These are phyloP conservation scores for Geosmithia putterillii DNA, from an alignment of 2,329 filamentous ascomycete genomes.

Conservation along the genomic window DNA sequence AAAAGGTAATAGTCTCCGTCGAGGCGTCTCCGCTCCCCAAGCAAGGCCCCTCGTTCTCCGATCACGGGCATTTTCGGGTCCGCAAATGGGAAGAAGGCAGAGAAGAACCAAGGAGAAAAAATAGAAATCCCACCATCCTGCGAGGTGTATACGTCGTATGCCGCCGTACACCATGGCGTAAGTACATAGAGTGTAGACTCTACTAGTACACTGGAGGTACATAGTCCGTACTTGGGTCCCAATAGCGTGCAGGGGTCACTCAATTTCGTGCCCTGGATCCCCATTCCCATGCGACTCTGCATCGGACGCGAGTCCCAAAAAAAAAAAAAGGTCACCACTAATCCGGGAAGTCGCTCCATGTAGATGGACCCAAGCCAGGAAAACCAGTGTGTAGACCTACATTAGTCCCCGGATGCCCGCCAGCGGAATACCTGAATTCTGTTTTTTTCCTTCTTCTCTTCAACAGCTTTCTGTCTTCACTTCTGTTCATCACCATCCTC, in stretches of 20 bases:
- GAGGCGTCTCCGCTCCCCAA: neutral
- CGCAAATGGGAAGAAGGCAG: too few relatives aligned
- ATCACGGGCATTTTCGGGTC: constrained; percentile 2
- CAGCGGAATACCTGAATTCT: neutral
- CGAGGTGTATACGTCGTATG: neutral
- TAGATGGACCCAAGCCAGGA: neutral
- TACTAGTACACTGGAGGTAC: neutral
- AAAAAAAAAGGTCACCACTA: neutral
- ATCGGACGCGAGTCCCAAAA: neutral
- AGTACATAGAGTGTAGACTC: too few relatives aligned
- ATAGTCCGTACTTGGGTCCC: neutral
- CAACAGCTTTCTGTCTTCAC: neutral
- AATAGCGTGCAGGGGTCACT: neutral
- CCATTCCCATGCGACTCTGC: neutral
- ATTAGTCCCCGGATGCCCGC: neutral
- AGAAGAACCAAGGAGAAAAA: neutral
- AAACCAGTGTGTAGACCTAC: neutral
- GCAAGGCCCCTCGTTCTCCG: neutral
- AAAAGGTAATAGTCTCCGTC: neutral
- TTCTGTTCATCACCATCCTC: neutral
- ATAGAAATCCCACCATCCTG: neutral
- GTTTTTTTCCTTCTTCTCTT: neutral
- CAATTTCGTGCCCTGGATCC: neutral
- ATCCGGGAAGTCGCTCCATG: neutral
- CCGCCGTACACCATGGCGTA: too few relatives aligned